These are phyloP conservation scores for Phaeophleospora eucalypticola DNA, from an alignment of 2,329 filamentous ascomycete genomes.

Conservation along the genomic window DNA sequence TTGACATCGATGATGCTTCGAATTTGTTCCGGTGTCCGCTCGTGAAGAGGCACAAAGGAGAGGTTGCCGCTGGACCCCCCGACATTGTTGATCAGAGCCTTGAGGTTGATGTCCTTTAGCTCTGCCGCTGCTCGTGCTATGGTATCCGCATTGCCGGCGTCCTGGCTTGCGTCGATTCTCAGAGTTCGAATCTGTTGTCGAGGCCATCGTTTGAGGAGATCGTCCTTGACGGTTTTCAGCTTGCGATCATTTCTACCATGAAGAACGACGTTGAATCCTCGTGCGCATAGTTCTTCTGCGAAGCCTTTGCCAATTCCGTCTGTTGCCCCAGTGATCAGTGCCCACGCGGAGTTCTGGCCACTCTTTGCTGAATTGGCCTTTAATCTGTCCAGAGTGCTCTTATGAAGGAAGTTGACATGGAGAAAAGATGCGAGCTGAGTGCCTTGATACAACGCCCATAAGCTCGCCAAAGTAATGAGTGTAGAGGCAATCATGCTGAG, in stretches of 20 bases:
- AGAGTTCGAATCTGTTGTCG: conserved; percentile 34
- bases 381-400: conserved; percentile 22
- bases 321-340: conserved; percentile 46
- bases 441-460: conserved; percentile 1
- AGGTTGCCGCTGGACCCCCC: conserved; percentile 40
- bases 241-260: conserved; percentile 54
- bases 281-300: conserved; percentile 47
- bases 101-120: conserved; percentile 41
- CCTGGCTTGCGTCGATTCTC: conserved; percentile 26
- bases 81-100: conserved; percentile 56
- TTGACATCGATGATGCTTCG: conserved; percentile 47
- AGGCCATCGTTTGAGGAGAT: conserved; percentile 42
- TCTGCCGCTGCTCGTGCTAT: conserved; percentile 25
- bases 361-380: conserved; percentile 5
- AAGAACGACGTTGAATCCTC: conserved; percentile 55
- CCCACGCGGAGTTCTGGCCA: conserved; percentile 13
- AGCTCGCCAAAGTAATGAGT: background rate
- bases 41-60: conserved; percentile 36
- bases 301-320: conserved; percentile 55
- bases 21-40: conserved; percentile 37
- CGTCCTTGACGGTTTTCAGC: conserved; percentile 39
- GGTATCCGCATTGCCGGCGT: conserved; percentile 41
- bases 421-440: conserved; percentile 11
- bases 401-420: conserved; percentile 25
- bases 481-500: background rate